Conservation (phyloP, 805 yeast genomes). For the Peterozyma toletana region DNA sequence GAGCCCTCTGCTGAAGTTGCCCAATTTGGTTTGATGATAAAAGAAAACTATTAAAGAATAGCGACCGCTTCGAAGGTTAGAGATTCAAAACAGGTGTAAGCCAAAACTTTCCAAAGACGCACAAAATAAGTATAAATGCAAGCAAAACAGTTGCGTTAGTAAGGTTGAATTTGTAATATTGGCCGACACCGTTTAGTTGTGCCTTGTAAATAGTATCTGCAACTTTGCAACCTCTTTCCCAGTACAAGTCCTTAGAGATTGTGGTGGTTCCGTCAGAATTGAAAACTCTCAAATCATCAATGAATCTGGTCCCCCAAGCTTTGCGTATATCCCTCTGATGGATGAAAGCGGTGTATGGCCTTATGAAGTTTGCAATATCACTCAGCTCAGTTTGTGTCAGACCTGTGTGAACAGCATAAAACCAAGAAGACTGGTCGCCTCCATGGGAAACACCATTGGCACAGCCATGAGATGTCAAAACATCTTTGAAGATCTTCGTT, state of each 20-base stretch:
- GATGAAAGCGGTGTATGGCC: slow-evolving; percentile 6
- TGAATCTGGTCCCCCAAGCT: slow-evolving; percentile 6
- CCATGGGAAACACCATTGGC: slow-evolving; percentile 26
- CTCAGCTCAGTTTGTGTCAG: slow-evolving; percentile 19
- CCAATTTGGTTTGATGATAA: too few relatives aligned
- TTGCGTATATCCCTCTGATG: not conserved
- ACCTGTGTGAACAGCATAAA: slow-evolving; percentile 19
- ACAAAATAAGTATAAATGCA: too few relatives aligned
- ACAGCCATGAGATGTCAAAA: slow-evolving; percentile 6
- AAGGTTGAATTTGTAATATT: not conserved
- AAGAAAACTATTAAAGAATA: too few relatives aligned
- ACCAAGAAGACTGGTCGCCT: slow-evolving; percentile 28
- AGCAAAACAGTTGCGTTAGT: too few relatives aligned
- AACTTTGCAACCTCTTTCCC: slow-evolving; percentile 1
- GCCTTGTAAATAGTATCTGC: slow-evolving; percentile 2
- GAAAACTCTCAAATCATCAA: slow-evolving; percentile 5
- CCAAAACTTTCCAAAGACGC: too few relatives aligned
- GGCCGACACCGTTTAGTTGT: not conserved
- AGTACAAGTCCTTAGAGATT: slow-evolving; percentile 3
- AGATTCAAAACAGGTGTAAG: too few relatives aligned
- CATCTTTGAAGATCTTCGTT: slow-evolving; percentile 17
- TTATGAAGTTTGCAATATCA: slow-evolving; percentile 2
- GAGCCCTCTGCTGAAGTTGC: too few relatives aligned
- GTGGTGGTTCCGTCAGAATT: slow-evolving; percentile 4
- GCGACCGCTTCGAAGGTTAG: too few relatives aligned